Conservation (phyloP, 371 early-diverging fungal species). For the Mortierella sp. region DNA sequence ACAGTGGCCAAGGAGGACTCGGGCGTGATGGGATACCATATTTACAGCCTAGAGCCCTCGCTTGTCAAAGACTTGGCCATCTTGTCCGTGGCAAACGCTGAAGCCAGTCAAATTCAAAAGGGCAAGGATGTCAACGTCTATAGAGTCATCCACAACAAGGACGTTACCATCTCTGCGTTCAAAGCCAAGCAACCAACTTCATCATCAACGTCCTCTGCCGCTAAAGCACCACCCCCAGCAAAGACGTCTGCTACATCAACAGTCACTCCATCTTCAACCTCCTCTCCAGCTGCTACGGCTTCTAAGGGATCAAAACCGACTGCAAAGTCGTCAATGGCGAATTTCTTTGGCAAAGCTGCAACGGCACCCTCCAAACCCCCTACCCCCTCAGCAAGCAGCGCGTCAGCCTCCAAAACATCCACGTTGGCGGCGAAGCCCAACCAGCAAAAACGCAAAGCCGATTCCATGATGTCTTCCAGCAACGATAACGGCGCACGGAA, state of each 20-base stretch:
- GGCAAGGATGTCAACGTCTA: slow-evolving; percentile 44
- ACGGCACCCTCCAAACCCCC: slow-evolving; percentile 18
- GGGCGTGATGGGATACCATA: slow-evolving; percentile 33
- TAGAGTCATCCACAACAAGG: slow-evolving; percentile 29
- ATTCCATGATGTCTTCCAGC: slow-evolving; percentile 8
- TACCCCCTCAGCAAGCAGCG: background rate
- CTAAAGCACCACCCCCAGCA: slow-evolving; percentile 4
- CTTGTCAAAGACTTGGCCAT: slow-evolving; percentile 32
- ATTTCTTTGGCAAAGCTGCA: slow-evolving; percentile 42
- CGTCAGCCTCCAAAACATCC: slow-evolving; percentile 6
- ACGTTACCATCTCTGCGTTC: slow-evolving; percentile 16
- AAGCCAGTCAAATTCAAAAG: slow-evolving; percentile 39
- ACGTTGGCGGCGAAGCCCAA: slow-evolving; percentile 23
- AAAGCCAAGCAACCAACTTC: slow-evolving; percentile 2
- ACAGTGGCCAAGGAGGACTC: slow-evolving; percentile 27
- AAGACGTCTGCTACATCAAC: background rate
- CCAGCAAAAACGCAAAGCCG: slow-evolving; percentile 47
- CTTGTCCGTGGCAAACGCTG: slow-evolving; percentile 33
- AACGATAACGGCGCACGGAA: background rate
- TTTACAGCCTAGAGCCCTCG: slow-evolving; percentile 51
- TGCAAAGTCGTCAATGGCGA: slow-evolving; percentile 37
- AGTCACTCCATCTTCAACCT: background rate
- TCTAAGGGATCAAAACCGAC: slow-evolving; percentile 11
- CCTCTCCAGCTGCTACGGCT: background rate
- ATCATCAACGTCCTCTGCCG: background rate